Evolutionary conservation across 1,284 basidiomycete genomes (phyloP).

Genomic region (Amylostereum areolatum): DNA sequence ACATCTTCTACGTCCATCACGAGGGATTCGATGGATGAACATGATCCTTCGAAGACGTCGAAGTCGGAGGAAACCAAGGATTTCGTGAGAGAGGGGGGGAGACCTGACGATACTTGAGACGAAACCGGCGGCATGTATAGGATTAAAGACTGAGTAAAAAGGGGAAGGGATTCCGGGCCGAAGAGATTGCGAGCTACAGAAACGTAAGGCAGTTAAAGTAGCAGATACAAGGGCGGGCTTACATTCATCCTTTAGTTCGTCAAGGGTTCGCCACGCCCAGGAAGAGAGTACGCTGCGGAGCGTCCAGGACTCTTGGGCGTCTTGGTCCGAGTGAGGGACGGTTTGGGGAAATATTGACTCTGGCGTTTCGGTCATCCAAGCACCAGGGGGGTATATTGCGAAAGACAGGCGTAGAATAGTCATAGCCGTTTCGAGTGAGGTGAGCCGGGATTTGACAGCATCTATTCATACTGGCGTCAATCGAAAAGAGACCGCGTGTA

Average conservation of each 20-base stretch:
- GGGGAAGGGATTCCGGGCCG: not conserved
- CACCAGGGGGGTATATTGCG: constrained; percentile 63
- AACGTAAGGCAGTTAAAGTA: not conserved
- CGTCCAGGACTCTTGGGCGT: constrained; percentile 53
- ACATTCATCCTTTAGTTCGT: constrained; percentile 61
- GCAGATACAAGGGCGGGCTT: constrained; percentile 18
- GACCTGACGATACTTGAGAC: constrained; percentile 29
- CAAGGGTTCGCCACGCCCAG: constrained; percentile 74
- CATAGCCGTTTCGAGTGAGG: constrained; percentile 56
- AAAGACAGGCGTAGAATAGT: constrained; percentile 64
- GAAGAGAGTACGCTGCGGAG: constrained; percentile 58
- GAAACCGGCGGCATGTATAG: constrained; percentile 34
- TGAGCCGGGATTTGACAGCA: constrained; percentile 60
- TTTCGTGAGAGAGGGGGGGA: constrained; percentile 33
- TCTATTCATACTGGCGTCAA: constrained; percentile 37
- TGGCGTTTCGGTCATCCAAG: constrained; percentile 38
- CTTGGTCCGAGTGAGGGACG: constrained; percentile 17
- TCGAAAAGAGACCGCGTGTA: not conserved
- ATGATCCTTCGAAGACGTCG: constrained; percentile 65
- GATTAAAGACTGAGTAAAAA: constrained; percentile 11
- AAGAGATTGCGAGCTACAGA: too few species aligned
- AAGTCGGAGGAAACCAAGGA: constrained; percentile 62
- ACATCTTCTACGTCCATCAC: constrained; percentile 71
- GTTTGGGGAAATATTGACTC: constrained; percentile 7
- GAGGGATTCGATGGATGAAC: constrained; percentile 69